These are phyloP conservation scores for Pachyrhizus erosus DNA, from an alignment of 306 rosid species.

Conservation along the genomic window DNA sequence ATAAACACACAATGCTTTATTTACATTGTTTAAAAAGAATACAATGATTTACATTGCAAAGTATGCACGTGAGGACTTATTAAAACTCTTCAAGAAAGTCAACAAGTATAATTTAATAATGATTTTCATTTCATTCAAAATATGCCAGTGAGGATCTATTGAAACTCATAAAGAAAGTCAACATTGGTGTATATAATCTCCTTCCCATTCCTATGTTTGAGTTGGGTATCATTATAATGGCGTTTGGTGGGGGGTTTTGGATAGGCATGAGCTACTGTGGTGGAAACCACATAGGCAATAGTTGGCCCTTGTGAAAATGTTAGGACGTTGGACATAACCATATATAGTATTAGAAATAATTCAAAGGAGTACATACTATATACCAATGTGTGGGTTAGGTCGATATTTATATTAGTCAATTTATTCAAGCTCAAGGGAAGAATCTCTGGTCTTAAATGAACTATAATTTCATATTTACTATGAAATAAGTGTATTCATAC, in stretches of 20 bases:
- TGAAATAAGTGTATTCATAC: not conserved
- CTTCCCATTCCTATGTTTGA: not conserved
- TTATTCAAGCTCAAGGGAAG: not conserved
- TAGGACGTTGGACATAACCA: not conserved
- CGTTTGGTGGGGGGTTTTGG: not conserved
- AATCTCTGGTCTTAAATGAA: slow-evolving; percentile 8
- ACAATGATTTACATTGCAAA: not conserved
- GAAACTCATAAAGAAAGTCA: not conserved
- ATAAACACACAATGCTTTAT: not conserved
- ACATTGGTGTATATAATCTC: not conserved
- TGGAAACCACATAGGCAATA: slow-evolving; percentile 8
- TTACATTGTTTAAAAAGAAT: too few species aligned
- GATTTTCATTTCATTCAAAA: not conserved
- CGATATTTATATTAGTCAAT: not conserved
- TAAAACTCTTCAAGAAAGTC: not conserved
- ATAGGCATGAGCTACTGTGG: not conserved
- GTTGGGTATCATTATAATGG: not conserved
- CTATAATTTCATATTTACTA: not conserved
- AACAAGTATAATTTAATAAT: not conserved
- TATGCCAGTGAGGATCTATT: not conserved
- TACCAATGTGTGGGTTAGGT: not conserved
- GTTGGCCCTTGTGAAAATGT: not conserved
- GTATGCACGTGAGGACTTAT: not conserved
- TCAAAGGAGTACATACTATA: not conserved
- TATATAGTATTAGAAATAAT: not conserved